A percentile compares a stretch with the other conserved stretches of the same genome.
Conservation (phyloP, 192 early-diverging fungal genomes). For the Entomortierella parvispora region DNA sequence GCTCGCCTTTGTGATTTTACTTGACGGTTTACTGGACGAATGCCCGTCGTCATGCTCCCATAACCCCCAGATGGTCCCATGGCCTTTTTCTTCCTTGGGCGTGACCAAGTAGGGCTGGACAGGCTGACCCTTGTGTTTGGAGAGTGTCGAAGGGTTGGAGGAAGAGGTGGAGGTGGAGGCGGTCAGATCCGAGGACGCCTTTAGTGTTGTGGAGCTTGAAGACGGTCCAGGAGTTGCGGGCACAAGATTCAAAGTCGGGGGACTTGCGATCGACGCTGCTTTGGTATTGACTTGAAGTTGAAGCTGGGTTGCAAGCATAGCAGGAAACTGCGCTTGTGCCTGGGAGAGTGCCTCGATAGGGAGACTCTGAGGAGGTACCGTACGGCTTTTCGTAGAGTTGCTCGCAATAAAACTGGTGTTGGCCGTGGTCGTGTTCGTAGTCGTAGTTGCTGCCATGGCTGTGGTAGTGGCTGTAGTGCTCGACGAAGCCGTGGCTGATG, state of each 20-base stretch:
- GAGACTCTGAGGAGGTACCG: conserved; percentile 11
- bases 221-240: conserved; percentile 38
- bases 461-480: neutral
- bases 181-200: conserved; percentile 9
- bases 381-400: neutral
- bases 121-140: conserved; percentile 46
- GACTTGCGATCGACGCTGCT: conserved; percentile 21
- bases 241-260: conserved; percentile 41
- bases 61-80: conserved; percentile 44
- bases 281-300: conserved; percentile 51
- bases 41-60: conserved; percentile 44
- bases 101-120: conserved; percentile 44
- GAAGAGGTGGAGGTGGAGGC: conserved; percentile 17
- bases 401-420: neutral
- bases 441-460: neutral
- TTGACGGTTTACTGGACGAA: conserved; percentile 10
- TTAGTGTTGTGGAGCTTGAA: conserved; percentile 11
- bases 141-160: conserved; percentile 38
- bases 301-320: conserved; percentile 19
- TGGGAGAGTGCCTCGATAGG: conserved; percentile 21
- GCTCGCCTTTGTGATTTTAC: conserved; percentile 30
- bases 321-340: conserved; percentile 29
- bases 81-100: conserved; percentile 49
- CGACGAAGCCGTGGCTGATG: too few relatives aligned
- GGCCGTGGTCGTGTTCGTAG: neutral